Evolutionary conservation across 441 rosid species (phyloP).

Genomic region (Pelargonium cotyledonis): DNA sequence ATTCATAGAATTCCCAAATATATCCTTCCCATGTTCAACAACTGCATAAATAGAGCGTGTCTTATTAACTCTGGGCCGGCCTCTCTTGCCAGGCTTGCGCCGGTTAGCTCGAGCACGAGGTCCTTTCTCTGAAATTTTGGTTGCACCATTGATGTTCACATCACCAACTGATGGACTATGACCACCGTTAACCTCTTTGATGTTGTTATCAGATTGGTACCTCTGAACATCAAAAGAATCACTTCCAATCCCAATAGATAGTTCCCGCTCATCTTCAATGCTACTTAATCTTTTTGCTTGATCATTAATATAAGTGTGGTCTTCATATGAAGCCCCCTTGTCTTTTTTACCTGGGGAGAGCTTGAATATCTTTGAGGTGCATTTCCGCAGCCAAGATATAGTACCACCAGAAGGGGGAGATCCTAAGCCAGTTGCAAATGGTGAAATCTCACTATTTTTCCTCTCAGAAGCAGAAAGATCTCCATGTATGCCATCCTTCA

Average conservation of each 20-base stretch:
- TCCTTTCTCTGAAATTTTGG: constrained; percentile 31
- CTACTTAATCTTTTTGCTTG: constrained; percentile 31
- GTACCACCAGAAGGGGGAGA: constrained; percentile 56
- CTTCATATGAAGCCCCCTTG: constrained; percentile 24
- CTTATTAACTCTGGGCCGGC: constrained; percentile 49
- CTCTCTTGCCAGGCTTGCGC: constrained; percentile 35
- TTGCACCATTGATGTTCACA: constrained; percentile 32
- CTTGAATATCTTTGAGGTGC: constrained; percentile 73
- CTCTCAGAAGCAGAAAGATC: constrained; percentile 21
- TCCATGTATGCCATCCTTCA: constrained; percentile 23
- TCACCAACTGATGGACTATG: constrained; percentile 36
- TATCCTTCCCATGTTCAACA: constrained; percentile 63
- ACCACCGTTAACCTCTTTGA: constrained; percentile 36
- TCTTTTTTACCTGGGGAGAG: constrained; percentile 60
- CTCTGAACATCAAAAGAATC: constrained; percentile 40
- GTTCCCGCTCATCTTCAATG: constrained; percentile 34
- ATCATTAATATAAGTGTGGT: constrained; percentile 31
- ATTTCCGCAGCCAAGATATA: constrained; percentile 70
- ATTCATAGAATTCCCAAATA: constrained; percentile 52
- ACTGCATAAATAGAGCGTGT: constrained; percentile 65
- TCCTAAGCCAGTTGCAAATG: constrained; percentile 29
- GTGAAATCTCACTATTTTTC: constrained; percentile 31
- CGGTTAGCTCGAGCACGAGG: constrained; percentile 25
- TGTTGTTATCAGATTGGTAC: constrained; percentile 36
- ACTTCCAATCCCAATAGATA: constrained; percentile 36